Conservation (phyloP, 1,139 yeast genomes). For the Suhomyces choctaworum region DNA sequence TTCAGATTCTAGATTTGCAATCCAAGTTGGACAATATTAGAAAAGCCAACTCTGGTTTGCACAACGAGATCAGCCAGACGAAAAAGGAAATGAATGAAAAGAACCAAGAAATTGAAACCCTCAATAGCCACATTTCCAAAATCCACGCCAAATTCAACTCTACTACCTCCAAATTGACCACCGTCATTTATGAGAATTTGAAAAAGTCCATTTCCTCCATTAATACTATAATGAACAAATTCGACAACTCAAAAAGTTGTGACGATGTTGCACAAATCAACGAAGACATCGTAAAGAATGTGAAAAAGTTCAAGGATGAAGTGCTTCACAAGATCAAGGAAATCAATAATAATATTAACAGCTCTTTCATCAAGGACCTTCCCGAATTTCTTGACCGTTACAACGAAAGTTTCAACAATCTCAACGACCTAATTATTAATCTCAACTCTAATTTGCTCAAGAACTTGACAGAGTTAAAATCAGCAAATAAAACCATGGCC, state of each 20-base stretch:
- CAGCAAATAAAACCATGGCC: conserved; percentile 11
- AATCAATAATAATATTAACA: conserved; percentile 13
- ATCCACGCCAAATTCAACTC: conserved; percentile 16
- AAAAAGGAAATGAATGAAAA: conserved; percentile 9
- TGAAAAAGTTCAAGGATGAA: conserved; percentile 11
- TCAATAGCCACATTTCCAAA: conserved; percentile 14
- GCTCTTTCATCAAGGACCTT: conserved; percentile 14
- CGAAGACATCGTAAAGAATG: conserved; percentile 7
- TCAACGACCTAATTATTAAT: conserved; percentile 11
- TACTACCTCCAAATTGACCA: conserved; percentile 17
- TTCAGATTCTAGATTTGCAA: conserved; percentile 1
- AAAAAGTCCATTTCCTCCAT: conserved; percentile 14
- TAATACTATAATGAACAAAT: conserved; percentile 9
- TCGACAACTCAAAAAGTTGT: conserved; percentile 9
- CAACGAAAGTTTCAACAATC: conserved; percentile 11
- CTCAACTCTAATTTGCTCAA: conserved; percentile 10
- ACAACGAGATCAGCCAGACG: not conserved
- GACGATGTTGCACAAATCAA: conserved; percentile 10
- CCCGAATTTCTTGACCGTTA: conserved; percentile 15
- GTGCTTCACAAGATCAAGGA: conserved; percentile 9
- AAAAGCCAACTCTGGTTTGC: not conserved
- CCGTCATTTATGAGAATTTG: conserved; percentile 17
- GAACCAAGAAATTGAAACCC: conserved; percentile 9
- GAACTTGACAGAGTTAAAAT: conserved; percentile 7
- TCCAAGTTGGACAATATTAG: not conserved